Base-by-base conservation (phyloP, 768 basidiomycete genomes). In the Pilatotrama ljubarskyi region DNA sequence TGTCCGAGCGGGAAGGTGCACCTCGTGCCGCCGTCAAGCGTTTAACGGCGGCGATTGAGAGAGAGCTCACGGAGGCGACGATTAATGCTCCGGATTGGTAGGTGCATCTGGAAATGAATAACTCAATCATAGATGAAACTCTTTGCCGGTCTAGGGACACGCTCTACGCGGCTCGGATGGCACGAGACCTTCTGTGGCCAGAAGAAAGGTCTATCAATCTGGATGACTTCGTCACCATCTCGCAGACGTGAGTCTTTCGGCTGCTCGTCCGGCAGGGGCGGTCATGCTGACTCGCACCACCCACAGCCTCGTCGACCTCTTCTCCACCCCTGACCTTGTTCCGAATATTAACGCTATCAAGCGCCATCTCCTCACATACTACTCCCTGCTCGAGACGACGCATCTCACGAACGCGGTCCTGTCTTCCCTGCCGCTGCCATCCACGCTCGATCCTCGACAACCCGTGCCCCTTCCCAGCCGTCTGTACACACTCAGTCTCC, bases 41-140 rank as follows among this genome's bases (percentile, higher is more conserved):
- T 59, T 78, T 99, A 58, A 95, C 95, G 25, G 83, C 81, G 56
- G 74, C 77, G 24, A 86, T 98, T 55, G 88, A 93, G 73, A 70
- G 71, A 11, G 84, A 86, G 68, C 76, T 99, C 61, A 72, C 87
- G 22, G 83, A 84, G 72, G 76, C 87, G 37, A 97, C 91, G 7
- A 83, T 98, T 59, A 98, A 99, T 70, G 91, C 94, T 13, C 87
- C 91, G 32, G 93, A 98, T 73, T 99, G 97, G 95, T 94, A 79
- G 57, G 82, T 79, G 14, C 35, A 22, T 29, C n/a, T 14, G 43
- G 55, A 59, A 37, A 36, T 44, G 2, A 47, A 42, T 20, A 32
- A 25, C 24, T 25, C 35, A 29, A 46, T 38, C 24, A 8, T 40
- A 32, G 3, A 52, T 48, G 36, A 38, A 25, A 38, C 15, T 52